Base-by-base conservation (phyloP, 148 eudicot species). In the Fagopyrum homotropicum region DNA sequence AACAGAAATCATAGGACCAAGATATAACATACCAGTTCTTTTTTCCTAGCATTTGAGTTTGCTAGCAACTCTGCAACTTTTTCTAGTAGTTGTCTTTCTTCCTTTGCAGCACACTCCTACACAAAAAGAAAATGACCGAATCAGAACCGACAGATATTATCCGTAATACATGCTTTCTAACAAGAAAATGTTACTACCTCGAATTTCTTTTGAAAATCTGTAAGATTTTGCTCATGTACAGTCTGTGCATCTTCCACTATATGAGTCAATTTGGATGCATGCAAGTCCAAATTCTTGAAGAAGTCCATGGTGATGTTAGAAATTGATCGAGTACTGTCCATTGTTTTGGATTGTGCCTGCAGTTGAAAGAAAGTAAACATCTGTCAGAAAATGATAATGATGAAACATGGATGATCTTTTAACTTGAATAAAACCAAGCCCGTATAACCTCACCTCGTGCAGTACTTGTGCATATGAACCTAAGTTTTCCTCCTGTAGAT, bases 1-100 rank as follows among this genome's bases (percentile, higher is more conserved):
- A 22, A 22, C 26, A 22, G 11, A 64, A 64, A 64, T 35, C 8
- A 11, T 44, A 5, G 68, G 2, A 76, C 14, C 17, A 35, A 59
- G 40, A 35, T 35, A 35, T 35, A 47, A 72, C 85, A 79, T 80
- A 92, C 99, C 98, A 96, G 81, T 69, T 87, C 84, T 75, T 90
- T 92, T 85, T 96, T 96, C 88, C 98, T 84, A 66, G 90, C 88
- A 87, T 96, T 96, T 77, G 99, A 96, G 80, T 80, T 85, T 50
- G 99, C 98, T 69, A 92, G 98, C 78, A 96, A 84, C 79, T 96
- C 97, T 30, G 97, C 98, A 68, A 96, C 94, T 83, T 90, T 96
- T 61, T 88, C 91, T 76, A 96, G 77, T 75, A 96, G 78, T 84
- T 92, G 88, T 64, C 47, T 87, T 79, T 96, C 99, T 85, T 96